Conservation (phyloP, 495 filamentous ascomycete species). For the Penicillium fimorum region DNA sequence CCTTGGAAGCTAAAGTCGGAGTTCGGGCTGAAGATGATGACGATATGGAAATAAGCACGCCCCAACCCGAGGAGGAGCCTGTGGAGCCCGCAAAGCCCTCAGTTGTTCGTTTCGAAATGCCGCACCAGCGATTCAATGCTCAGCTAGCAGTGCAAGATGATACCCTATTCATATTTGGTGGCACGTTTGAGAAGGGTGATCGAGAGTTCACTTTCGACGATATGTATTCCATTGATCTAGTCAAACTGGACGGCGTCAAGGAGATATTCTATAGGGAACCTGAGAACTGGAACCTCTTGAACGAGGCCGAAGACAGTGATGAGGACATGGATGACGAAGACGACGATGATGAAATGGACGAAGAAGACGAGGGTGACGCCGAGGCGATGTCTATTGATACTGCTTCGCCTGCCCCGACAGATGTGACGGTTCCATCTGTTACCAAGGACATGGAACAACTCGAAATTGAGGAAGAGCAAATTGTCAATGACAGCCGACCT, state of each 20-base stretch:
- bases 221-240: slow-evolving; percentile 85
- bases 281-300: slow-evolving; percentile 78
- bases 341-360: slow-evolving; percentile 63
- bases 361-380: slow-evolving; percentile 49
- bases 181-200: slow-evolving; percentile 92
- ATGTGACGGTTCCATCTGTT: slow-evolving; percentile 38
- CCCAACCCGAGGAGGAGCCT: slow-evolving; percentile 52
- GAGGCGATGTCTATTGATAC: slow-evolving; percentile 45
- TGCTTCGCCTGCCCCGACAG: slow-evolving; percentile 36
- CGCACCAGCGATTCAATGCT: slow-evolving; percentile 84
- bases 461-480: slow-evolving; percentile 54
- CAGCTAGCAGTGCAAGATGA: slow-evolving; percentile 90
- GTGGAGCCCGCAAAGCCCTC: slow-evolving; percentile 49
- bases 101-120: slow-evolving; percentile 66
- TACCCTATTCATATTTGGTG: slow-evolving; percentile 87
- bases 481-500: slow-evolving; percentile 46
- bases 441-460: slow-evolving; percentile 62
- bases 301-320: slow-evolving; percentile 62
- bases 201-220: slow-evolving; percentile 94
- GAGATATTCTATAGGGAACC: slow-evolving; percentile 82
- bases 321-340: slow-evolving; percentile 70
- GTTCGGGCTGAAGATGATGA: slow-evolving; percentile 52
- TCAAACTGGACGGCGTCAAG: slow-evolving; percentile 86
- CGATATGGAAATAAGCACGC: slow-evolving; percentile 47
- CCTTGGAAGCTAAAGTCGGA: slow-evolving; percentile 67